A percentile compares a stretch with the other conserved stretches of the same genome.
Conservation (phyloP, 1,284 basidiomycete species). For the Melampsora larici-populina region DNA sequence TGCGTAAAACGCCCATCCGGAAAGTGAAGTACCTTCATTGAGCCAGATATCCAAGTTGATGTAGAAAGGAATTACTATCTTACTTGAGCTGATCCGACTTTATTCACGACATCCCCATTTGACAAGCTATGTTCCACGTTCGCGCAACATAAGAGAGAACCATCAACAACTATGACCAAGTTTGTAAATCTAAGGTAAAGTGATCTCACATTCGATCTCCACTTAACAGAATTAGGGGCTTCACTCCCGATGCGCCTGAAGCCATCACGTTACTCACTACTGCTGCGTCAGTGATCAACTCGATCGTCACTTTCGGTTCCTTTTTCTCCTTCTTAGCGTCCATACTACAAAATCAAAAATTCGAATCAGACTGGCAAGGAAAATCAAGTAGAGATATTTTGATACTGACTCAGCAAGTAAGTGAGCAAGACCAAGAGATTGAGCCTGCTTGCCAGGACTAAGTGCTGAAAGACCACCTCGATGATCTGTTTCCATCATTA, state of each 20-base stretch:
- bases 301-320: slow-evolving; percentile 38
- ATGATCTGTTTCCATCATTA: slow-evolving; percentile 20
- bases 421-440: slow-evolving; percentile 14
- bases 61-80: background rate
- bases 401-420: slow-evolving; percentile 32
- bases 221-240: slow-evolving; percentile 28
- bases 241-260: slow-evolving; percentile 16
- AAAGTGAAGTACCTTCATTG: background rate
- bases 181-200: background rate
- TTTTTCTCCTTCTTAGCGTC: slow-evolving; percentile 42
- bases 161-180: background rate
- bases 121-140: slow-evolving; percentile 4
- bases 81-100: slow-evolving; percentile 39
- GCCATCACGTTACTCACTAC: slow-evolving; percentile 34
- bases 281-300: slow-evolving; percentile 38
- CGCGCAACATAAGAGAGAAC: background rate
- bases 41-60: background rate
- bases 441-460: background rate
- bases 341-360: background rate
- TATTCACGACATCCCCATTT: slow-evolving; percentile 27
- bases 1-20: background rate
- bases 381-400: background rate
- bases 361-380: background rate
- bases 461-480: background rate
- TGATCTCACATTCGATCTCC: slow-evolving; percentile 25